phyloP scores from a whole-genome alignment of 2,329 filamentous ascomycete genomes.

The Ceratocystis colombiana region DNA sequence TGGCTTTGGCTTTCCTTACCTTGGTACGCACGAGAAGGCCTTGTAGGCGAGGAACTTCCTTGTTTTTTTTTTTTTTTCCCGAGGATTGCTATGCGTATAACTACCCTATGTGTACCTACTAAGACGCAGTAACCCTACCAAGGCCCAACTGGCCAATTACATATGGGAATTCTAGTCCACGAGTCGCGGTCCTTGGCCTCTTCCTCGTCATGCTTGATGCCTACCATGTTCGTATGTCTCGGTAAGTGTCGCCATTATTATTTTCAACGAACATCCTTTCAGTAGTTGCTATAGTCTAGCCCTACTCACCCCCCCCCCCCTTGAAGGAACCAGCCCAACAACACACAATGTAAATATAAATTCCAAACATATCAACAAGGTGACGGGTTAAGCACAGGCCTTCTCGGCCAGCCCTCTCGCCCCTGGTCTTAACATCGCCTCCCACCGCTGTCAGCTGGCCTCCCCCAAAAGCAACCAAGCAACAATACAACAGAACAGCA shows the following conservation, averaged over 20 bases:
- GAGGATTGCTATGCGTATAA: too few species aligned
- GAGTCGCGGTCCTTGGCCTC: neutral
- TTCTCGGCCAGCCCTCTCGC: conserved; percentile 3
- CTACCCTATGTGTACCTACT: too few species aligned
- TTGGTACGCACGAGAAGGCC: too few species aligned
- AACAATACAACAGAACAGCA: neutral
- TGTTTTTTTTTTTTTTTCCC: too few species aligned
- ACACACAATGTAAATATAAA: neutral
- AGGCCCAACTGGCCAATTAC: too few species aligned
- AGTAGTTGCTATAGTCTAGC: too few species aligned
- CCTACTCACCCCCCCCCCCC: too few species aligned
- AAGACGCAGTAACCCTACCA: too few species aligned
- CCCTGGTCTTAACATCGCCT: neutral
- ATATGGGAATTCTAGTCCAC: too few species aligned
- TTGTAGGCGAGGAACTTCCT: too few species aligned
- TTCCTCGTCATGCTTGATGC: neutral
- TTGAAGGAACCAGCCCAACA: neutral
- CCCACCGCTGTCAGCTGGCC: neutral
- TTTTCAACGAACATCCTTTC: neutral
- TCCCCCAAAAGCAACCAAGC: neutral
- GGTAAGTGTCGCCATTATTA: neutral
- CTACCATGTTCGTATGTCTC: neutral
- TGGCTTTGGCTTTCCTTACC: too few species aligned
- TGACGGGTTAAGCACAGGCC: neutral
- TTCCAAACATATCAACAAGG: neutral